Base-by-base conservation (phyloP, 2,329 filamentous ascomycete genomes). In the Xylariaceae sp. region DNA sequence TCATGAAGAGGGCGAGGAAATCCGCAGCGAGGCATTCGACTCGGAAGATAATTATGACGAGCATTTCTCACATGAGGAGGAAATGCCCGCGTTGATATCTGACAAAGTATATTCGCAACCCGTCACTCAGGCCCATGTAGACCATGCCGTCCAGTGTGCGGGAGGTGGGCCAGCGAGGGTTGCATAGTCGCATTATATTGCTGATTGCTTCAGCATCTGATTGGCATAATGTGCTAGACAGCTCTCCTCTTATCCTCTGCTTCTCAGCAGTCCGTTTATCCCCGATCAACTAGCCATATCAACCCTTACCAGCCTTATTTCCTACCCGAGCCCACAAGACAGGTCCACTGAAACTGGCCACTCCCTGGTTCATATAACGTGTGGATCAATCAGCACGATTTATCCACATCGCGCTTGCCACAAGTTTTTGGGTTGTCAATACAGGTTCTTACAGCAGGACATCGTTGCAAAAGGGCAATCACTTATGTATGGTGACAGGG, bases 1-100 rank as follows among this genome's bases (percentile, higher is more conserved):
- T n/a, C 63, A 63, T 4, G 66, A 71, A 4, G 64, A 67, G 7
- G 62, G 61, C 26, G 63, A 67, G 43, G 70, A 70, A 6, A 55
- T 54, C 6, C 71, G 70, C 9, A 70, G 73, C 47, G 75, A 77
- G 28, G 74, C 72, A 2, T 75, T 72, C 8, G 74, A 77, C 26
- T 69, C 68, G 6, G 78, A 78, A 23, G 74, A 74, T 23, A 71
- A 71, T n/a, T 74, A 75, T 48, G 73, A 73, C 26, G 75, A 76
- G 12, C 71, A 72, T 43, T 31, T 53, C 4, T 59, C 52, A 1
- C 49, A 58, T 8, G 56, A 56, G 24, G 54, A 50, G 8, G 56
- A 56, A 43, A 26, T 36, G 16, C 44, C 48, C 5, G 14, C 59
- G 23, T 41, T 33, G 33, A 26, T 47, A 46, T 23, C 44, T 3